Base-by-base conservation (phyloP, 2,329 filamentous ascomycete species). In the Penicillium sp. region DNA sequence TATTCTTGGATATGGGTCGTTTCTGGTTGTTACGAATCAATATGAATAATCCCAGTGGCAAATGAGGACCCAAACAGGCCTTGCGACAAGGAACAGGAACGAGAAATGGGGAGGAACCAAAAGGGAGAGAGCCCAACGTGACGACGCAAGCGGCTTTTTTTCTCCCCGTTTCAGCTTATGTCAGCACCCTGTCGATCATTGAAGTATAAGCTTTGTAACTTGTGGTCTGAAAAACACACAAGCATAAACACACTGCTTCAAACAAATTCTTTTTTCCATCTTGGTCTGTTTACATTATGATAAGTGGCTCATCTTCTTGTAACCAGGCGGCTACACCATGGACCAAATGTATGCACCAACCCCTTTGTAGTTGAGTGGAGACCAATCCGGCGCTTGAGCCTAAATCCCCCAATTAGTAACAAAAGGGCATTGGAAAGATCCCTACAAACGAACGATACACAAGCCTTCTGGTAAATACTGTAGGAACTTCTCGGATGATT, bases 71-170 rank as follows among this genome's bases (percentile, higher is more conserved):
- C 31, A 14, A 39, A 26, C 37, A 19, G n/a, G 22, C 26, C 46
- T 48, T 48, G 27, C 22, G 13, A 35, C 29, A 14, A 48, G 29
- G 47, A 45, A 35, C 48, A 52, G 44, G 54, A 24, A 55, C 35
- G 22, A 49, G 43, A 11, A 50, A 24, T 22, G 22, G 39, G 22
- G 46, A 26, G 16, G 22, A 27, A 27, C 37, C 44, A 43, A 44
- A 29, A 29, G 27, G 48, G 31, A 47, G 45, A 24, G 48, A 43
- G n/a, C 35, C 27, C 13, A 26, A 52, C 48, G 48, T 41, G 54
- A 24, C 46, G 54, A 52, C 44, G 49, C 49, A 52, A 43, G 26
- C 55, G 49, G 55, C 48, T 53, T 57, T 57, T 57, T 49, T 31
- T 31, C 29, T 31, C 29, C 46, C 45, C 26, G 6, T 51, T 51